Evolutionary conservation across 257 asterid species (phyloP), one percentile per base, ranked within the genome.

Genomic region (Nicotiana tomentosiformis): DNA sequence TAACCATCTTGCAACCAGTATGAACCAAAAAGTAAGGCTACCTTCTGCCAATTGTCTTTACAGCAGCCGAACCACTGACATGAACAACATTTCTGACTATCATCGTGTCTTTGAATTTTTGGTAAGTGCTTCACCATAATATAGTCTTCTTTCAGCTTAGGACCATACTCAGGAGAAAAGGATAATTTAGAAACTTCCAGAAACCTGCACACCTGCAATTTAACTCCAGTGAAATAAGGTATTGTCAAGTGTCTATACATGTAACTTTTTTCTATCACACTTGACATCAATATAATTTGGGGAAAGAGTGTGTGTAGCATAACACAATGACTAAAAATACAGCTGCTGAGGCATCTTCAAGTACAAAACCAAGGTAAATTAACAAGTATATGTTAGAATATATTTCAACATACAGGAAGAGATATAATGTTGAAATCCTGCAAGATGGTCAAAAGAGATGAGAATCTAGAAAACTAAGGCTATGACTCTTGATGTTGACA

Each of bases 31-130:
- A 85, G 82, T 74, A 66, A 72, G 56, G 66, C 82, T 67, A 95
- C 99, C 99, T 94, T 96, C 86, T 95, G 98, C 98, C 98, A 95
- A 88, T 91, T 92, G 88, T 95, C 98, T 89, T 93, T 91, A 89
- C 98, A 95, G 81, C 98, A 95, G 86, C 91, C 84, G 66, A 91
- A 86, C 94, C 93, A 91, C 64, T 86, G 90, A 68, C 97, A 91
- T 55, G 94, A 87, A 86, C 97, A 92, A 57, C 98, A 91, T 83
- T 78, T 88, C 78, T 72, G 80, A 60, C 84, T 91, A 56, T 90
- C 89, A 17, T 78, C 89, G 35, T 70, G 67, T 68, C 84, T 89
- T 81, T 82, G 80, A 72, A 87, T 82, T 78, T 82, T 87, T 32
- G 98, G 95, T 81, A 94, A 90, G 88, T 94, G 98, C 87, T 93